These are phyloP conservation scores for Lyophyllum decastes DNA, from an alignment of 768 basidiomycete species.

Conservation along the genomic window DNA sequence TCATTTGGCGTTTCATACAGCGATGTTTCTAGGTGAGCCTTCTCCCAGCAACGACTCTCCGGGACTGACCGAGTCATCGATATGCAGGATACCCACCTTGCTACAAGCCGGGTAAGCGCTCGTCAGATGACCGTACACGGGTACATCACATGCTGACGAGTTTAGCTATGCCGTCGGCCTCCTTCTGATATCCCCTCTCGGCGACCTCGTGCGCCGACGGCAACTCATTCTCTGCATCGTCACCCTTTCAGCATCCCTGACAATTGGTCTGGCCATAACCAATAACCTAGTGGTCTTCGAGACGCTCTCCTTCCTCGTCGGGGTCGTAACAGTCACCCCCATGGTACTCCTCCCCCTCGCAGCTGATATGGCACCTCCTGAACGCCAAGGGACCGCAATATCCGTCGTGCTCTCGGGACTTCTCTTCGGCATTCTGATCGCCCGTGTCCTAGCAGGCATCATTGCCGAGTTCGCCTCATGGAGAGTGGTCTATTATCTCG, in stretches of 20 bases:
- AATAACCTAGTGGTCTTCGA: conserved; percentile 61
- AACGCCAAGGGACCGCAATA: conserved; percentile 72
- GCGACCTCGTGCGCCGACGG: conserved; percentile 79
- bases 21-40: conserved; percentile 39
- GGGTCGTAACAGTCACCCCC: conserved; percentile 69
- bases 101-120: conserved; percentile 63
- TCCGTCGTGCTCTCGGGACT: conserved; percentile 72
- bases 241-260: conserved; percentile 52
- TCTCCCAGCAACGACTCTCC: too few species aligned
- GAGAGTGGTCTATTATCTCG: conserved; percentile 77
- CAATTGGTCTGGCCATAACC: conserved; percentile 73
- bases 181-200: conserved; percentile 76
- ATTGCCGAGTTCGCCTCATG: conserved; percentile 73
- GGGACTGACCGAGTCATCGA: too few species aligned
- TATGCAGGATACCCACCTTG: conserved; percentile 58
- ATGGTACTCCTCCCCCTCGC: conserved; percentile 79
- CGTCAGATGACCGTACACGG: background rate
- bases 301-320: conserved; percentile 68
- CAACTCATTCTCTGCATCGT: conserved; percentile 68
- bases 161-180: conserved; percentile 78
- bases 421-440: conserved; percentile 71
- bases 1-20: conserved; percentile 38
- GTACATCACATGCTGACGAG: background rate
- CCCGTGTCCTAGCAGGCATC: conserved; percentile 74
- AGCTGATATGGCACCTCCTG: conserved; percentile 79